A percentile compares a stretch with the other conserved stretches of the same genome.
Conservation (phyloP, 2,329 filamentous ascomycete species). For the Sporothrix schenckii region DNA sequence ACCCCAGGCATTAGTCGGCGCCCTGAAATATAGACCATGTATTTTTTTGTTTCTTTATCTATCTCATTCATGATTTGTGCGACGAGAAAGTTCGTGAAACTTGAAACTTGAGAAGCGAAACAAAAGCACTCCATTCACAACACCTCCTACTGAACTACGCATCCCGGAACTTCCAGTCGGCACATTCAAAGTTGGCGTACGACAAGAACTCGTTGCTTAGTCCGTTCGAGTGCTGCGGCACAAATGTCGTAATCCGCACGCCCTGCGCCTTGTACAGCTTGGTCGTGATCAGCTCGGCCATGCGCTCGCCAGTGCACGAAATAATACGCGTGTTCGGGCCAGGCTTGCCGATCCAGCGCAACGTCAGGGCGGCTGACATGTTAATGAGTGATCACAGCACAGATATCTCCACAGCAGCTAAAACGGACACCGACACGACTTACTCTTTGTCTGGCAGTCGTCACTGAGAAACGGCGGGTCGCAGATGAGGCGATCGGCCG, state of each 20-base stretch:
- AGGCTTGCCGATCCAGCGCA: slow-evolving; percentile 68
- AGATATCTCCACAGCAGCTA: no score
- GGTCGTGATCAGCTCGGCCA: slow-evolving; percentile 62
- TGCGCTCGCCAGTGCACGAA: slow-evolving; percentile 76
- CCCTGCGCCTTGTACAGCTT: slow-evolving; percentile 70
- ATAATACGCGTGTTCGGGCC: slow-evolving; percentile 53
- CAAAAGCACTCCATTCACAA: neutral
- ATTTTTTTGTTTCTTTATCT: neutral
- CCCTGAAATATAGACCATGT: slow-evolving; percentile 11
- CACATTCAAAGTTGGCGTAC: slow-evolving; percentile 75
- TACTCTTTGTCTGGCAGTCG: slow-evolving; percentile 74
- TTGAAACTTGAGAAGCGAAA: no score
- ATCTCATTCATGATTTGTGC: neutral
- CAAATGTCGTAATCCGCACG: slow-evolving; percentile 66
- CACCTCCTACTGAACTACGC: neutral
- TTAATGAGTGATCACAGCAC: neutral
- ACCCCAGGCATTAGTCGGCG: slow-evolving; percentile 15
- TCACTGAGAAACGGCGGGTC: slow-evolving; percentile 80
- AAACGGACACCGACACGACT: no score
- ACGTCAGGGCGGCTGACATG: slow-evolving; percentile 63
- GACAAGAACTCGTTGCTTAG: slow-evolving; percentile 81
- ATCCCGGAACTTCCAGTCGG: slow-evolving; percentile 50
- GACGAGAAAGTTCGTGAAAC: neutral
- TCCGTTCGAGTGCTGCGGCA: slow-evolving; percentile 69
- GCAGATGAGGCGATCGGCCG: slow-evolving; percentile 69